These are phyloP conservation scores for Saccharata proteae DNA, from an alignment of 2,329 filamentous ascomycete genomes.

Conservation along the genomic window DNA sequence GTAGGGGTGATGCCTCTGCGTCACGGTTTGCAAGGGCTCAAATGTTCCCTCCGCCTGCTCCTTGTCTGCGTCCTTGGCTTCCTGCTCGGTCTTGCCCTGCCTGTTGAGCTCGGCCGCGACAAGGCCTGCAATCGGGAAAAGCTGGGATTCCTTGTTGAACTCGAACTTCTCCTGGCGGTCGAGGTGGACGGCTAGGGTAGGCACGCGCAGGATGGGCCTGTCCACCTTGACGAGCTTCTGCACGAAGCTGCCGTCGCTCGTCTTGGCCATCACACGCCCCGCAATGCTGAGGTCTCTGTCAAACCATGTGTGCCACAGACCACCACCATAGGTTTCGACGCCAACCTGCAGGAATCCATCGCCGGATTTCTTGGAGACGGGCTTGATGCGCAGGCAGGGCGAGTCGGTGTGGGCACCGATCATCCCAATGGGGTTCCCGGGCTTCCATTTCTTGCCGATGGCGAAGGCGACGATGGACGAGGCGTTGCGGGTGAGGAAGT, in stretches of 20 bases:
- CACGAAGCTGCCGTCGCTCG: constrained; percentile 59
- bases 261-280: constrained; percentile 72
- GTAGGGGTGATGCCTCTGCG: constrained; percentile 78
- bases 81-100: constrained; percentile 41
- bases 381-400: constrained; percentile 82
- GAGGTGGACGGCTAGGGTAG: constrained; percentile 87
- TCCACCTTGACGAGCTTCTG: constrained; percentile 85
- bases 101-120: constrained; percentile 81
- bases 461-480: constrained; percentile 90
- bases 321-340: constrained; percentile 92
- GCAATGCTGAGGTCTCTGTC: constrained; percentile 88
- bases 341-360: constrained; percentile 89
- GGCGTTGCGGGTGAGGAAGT: constrained; percentile 88
- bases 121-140: constrained; percentile 86
- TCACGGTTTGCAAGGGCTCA: constrained; percentile 62
- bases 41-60: too few relatives aligned
- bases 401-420: constrained; percentile 95
- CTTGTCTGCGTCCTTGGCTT: constrained; percentile 26
- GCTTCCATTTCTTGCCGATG: constrained; percentile 80
- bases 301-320: constrained; percentile 97
- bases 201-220: constrained; percentile 80
- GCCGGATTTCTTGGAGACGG: constrained; percentile 76
- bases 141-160: constrained; percentile 93
- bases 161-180: constrained; percentile 75
- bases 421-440: constrained; percentile 83